Conservation (phyloP, 2,329 filamentous ascomycete genomes). For the Aphanocladium album region DNA sequence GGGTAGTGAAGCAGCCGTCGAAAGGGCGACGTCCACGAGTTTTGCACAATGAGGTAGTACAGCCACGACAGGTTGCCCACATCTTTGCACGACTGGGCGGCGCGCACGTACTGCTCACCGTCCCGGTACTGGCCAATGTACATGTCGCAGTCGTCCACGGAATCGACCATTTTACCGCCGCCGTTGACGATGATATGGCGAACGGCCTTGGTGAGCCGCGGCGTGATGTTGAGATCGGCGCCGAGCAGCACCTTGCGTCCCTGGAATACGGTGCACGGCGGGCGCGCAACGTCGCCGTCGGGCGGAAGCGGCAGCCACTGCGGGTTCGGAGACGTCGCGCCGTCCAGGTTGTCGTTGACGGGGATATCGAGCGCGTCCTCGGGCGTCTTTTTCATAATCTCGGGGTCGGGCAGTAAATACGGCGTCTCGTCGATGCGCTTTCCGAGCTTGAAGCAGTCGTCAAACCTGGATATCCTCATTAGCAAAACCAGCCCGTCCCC, state of each 20-base stretch:
- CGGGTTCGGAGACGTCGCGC: constrained; percentile 54
- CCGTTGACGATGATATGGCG: constrained; percentile 64
- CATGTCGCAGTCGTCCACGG: constrained; percentile 68
- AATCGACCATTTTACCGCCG: constrained; percentile 62
- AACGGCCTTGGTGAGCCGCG: constrained; percentile 62
- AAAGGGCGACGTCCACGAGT: constrained; percentile 82
- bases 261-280: constrained; percentile 68
- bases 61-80: constrained; percentile 94
- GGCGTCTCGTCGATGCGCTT: constrained; percentile 85
- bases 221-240: constrained; percentile 65
- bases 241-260: constrained; percentile 74
- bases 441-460: constrained; percentile 90
- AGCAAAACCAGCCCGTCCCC: too few species aligned
- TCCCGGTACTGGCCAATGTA: constrained; percentile 85
- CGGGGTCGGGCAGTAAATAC: constrained; percentile 80
- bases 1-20: constrained; percentile 87
- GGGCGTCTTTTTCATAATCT: constrained; percentile 61
- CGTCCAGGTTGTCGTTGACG: constrained; percentile 56
- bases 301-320: constrained; percentile 40
- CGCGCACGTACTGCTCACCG: constrained; percentile 69
- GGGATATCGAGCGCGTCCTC: constrained; percentile 54
- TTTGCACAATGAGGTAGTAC: constrained; percentile 83
- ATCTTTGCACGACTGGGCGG: constrained; percentile 71
- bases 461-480: constrained; percentile 59
- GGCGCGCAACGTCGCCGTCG: constrained; percentile 35